These are phyloP conservation scores for Haberlea rhodopensis DNA, from an alignment of 257 asterid species.

Conservation along the genomic window DNA sequence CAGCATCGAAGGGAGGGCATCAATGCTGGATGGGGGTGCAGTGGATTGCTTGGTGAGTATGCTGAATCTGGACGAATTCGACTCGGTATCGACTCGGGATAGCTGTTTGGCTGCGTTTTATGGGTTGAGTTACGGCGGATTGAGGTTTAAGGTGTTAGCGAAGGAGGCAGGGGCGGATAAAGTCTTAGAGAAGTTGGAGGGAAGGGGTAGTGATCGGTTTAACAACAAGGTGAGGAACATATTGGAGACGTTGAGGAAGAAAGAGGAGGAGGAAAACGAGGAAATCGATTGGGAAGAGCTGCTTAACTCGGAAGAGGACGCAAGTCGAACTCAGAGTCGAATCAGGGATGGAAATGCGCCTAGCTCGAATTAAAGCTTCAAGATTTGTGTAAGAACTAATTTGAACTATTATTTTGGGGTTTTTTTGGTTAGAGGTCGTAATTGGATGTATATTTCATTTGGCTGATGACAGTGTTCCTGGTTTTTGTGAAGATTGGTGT, in stretches of 20 bases:
- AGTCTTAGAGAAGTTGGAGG: slow-evolving; percentile 47
- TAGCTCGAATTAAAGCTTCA: slow-evolving; percentile 18
- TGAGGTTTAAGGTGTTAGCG: slow-evolving; percentile 76
- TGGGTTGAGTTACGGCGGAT: slow-evolving; percentile 87
- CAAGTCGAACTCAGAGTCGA: slow-evolving; percentile 42
- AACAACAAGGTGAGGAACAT: slow-evolving; percentile 54
- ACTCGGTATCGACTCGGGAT: slow-evolving; percentile 53
- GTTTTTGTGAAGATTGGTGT: neutral
- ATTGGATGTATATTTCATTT: slow-evolving; percentile 17
- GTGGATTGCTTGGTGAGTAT: slow-evolving; percentile 68
- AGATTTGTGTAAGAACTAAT: neutral
- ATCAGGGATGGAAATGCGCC: slow-evolving; percentile 45
- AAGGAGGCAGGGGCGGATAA: slow-evolving; percentile 91
- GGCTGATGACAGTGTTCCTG: neutral
- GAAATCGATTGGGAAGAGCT: slow-evolving; percentile 87
- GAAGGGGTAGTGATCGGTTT: slow-evolving; percentile 39
- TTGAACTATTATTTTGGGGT: neutral
- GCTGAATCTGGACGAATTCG: slow-evolving; percentile 52
- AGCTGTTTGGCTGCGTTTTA: slow-evolving; percentile 63
- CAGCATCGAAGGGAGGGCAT: slow-evolving; percentile 7
- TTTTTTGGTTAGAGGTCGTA: neutral
- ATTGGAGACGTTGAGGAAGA: slow-evolving; percentile 63
- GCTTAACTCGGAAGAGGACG: slow-evolving; percentile 68
- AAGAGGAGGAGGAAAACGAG: slow-evolving; percentile 66
- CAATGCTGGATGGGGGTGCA: slow-evolving; percentile 30